Base-by-base conservation (phyloP, 306 rosid genomes). In the barrel medic (Medicago truncatula) region DNA sequence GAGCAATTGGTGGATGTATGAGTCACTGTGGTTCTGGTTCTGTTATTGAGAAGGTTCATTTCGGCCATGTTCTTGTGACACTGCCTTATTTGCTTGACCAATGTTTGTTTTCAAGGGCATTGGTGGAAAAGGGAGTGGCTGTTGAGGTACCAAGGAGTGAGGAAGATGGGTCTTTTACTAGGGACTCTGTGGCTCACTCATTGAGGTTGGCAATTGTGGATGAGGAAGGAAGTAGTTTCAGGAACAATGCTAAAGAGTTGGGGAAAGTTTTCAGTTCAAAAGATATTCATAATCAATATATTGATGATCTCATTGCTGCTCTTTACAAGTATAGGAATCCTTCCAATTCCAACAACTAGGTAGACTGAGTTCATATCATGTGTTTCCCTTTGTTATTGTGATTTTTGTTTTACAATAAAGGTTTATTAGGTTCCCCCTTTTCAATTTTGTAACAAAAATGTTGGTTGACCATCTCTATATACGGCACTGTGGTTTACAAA, bases 21-120 rank as follows among this genome's bases (percentile, higher is more conserved):
- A 81, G 76, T 68, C 93, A 89, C 58, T 80, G 82, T 21, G 87
- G 90, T 28, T 75, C 81, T n/a, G 78, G 89, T 66, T 87, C 87
- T 36, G 74, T 40, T 1, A 60, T 87, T 76, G 85, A 83, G 77
- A 62, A 75, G 67, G 46, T 89, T 80, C 87, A 87, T 78, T 83
- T 17, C 44, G 86, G 86, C 25, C 86, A 83, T n/a, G 86, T 83
- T 47, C 83, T 83, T 78, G 83, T 83, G 8, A 83, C 82, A 13
- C 36, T 83, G 9, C 83, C 86, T 3, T 83, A 73, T 66, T 83
- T 78, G 73, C 77, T 83, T 31, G 86, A 83, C 63, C 86, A 83
- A 63, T 57, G 41, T n/a, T 39, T 83, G 70, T 83, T 74, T 43
- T 67, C 86, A 2, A 83, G 83, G 50, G 83, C 18, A 7, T 41